Percentiles rank a stretch among this genome's conserved stretches.
These are phyloP conservation scores for Ballota nigra DNA, from an alignment of 257 asterid species.

Conservation along the genomic window DNA sequence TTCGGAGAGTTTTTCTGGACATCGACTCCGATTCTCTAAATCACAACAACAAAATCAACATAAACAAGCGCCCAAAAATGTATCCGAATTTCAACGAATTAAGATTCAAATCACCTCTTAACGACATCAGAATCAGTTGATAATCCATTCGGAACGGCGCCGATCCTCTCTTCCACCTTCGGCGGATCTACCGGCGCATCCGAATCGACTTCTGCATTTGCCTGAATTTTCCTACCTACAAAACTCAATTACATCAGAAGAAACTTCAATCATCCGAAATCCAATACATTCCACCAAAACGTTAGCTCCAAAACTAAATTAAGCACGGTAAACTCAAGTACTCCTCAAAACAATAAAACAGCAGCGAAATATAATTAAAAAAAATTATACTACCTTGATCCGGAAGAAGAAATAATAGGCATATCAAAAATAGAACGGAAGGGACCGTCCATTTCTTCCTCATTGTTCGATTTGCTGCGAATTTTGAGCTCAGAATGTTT, in stretches of 20 bases:
- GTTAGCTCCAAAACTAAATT: background rate
- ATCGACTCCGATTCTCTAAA: constrained; percentile 83
- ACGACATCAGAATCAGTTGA: constrained; percentile 84
- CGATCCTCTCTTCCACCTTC: constrained; percentile 76
- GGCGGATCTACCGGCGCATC: constrained; percentile 79
- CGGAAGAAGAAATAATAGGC: constrained; percentile 73
- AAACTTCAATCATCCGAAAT: background rate
- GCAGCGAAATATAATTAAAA: background rate
- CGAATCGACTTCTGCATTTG: constrained; percentile 67
- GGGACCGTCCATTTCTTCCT: constrained; percentile 89
- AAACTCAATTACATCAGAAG: background rate
- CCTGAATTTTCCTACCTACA: constrained; percentile 66
- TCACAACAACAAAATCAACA: constrained; percentile 19
- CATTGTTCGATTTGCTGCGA: constrained; percentile 34
- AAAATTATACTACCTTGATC: constrained; percentile 58
- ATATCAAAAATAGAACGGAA: constrained; percentile 57
- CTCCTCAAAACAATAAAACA: background rate
- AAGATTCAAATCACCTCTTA: constrained; percentile 45
- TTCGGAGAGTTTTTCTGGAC: constrained; percentile 62
- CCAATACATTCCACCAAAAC: constrained; percentile 1
- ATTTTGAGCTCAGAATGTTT: background rate
- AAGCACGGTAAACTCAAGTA: background rate
- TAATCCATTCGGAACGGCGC: constrained; percentile 74
- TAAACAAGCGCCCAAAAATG: background rate
- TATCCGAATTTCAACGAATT: background rate